These are phyloP conservation scores for Cornus kousa DNA, from an alignment of 148 eudicot species.

Conservation along the genomic window DNA sequence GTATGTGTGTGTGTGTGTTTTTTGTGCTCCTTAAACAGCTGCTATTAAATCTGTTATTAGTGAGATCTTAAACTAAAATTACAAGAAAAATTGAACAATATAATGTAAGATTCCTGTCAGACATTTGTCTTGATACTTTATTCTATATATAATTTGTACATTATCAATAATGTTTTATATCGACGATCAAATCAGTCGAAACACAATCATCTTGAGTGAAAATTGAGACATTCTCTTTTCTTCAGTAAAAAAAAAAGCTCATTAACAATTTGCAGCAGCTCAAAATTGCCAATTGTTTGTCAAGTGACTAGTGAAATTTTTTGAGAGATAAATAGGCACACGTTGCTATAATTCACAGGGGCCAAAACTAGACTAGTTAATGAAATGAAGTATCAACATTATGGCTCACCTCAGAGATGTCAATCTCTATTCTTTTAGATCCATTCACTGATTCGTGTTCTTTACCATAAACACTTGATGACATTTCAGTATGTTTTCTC, in stretches of 20 bases:
- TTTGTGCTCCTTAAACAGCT: too few relatives aligned
- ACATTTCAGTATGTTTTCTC: conserved; percentile 13
- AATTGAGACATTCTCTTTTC: background rate
- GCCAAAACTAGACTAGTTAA: background rate
- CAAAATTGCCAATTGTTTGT: background rate
- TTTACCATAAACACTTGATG: conserved; percentile 1
- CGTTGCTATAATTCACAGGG: background rate
- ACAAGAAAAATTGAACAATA: too few relatives aligned
- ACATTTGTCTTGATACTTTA: too few relatives aligned
- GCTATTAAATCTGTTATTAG: too few relatives aligned
- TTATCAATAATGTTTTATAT: too few relatives aligned
- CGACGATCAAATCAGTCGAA: background rate
- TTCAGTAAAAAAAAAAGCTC: background rate
- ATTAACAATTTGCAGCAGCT: background rate
- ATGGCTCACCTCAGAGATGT: conserved; percentile 10
- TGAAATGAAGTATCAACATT: background rate
- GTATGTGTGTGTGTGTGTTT: too few relatives aligned
- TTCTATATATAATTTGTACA: too few relatives aligned
- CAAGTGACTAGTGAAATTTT: background rate
- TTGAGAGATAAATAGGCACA: background rate
- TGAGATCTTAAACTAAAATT: too few relatives aligned
- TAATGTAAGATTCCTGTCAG: too few relatives aligned
- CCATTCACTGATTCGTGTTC: conserved; percentile 5
- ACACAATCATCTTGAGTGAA: too few relatives aligned
- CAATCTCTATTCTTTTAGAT: conserved; percentile 4